phyloP scores from a whole-genome alignment of 192 early-diverging fungal genomes.

The Rhizoclosmatium globosum region DNA sequence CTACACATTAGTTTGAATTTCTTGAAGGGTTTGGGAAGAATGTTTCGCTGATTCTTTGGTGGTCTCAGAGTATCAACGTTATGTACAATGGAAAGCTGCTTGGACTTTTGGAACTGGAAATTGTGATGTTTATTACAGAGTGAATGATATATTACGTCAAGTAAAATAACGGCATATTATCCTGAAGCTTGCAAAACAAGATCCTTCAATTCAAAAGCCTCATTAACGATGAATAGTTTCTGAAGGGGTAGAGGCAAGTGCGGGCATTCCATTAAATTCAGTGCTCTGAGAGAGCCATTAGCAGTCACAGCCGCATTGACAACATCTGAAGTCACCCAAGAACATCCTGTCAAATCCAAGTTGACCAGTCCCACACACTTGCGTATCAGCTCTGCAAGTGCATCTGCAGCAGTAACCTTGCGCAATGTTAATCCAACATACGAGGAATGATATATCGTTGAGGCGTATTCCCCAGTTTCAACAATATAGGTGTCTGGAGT shows the following conservation, averaged over 20 bases:
- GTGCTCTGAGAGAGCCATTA: not conserved
- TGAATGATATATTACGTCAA: not conserved
- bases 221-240: conserved; percentile 15
- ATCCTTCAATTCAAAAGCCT: not conserved
- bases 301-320: not conserved
- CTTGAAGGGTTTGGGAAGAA: no score
- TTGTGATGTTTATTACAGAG: no score
- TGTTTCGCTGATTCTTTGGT: no score
- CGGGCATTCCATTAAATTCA: conserved; percentile 8
- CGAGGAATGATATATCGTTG: not conserved
- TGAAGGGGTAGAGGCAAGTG: not conserved
- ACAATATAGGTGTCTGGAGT: conserved; percentile 7
- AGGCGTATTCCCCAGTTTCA: not conserved
- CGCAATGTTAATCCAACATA: not conserved
- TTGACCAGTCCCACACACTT: conserved; percentile 4
- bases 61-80: no score
- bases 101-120: no score
- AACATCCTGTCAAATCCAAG: conserved; percentile 17
- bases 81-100: no score
- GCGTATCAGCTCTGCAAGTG: not conserved
- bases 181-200: not conserved
- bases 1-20: no score
- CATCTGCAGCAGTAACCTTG: not conserved
- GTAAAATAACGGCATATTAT: not conserved
- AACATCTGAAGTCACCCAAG: not conserved